Percentiles rank a stretch among this genome's conserved stretches.
These are phyloP conservation scores for Pyrenochaeta sp. DNA, from an alignment of 2,329 filamentous ascomycete genomes.

Conservation along the genomic window DNA sequence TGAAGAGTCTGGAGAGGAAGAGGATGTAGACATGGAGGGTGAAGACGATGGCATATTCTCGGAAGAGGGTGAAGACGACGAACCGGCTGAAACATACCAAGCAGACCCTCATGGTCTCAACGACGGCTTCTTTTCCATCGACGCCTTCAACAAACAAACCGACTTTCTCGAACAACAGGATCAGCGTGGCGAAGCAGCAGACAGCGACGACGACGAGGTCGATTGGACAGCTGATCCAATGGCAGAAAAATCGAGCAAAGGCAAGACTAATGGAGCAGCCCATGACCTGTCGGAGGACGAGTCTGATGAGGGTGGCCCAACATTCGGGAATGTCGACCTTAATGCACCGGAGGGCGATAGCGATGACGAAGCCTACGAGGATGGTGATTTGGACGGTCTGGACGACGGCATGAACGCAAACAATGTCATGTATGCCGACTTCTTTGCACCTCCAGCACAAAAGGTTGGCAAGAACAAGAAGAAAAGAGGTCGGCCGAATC, in stretches of 20 bases:
- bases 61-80: slow-evolving; percentile 54
- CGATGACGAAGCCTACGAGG: slow-evolving; percentile 68
- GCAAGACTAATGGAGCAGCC: slow-evolving; percentile 31
- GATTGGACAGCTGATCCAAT: slow-evolving; percentile 87
- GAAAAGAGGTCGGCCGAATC: slow-evolving; percentile 62
- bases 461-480: slow-evolving; percentile 69
- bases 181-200: slow-evolving; percentile 75
- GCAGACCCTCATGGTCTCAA: slow-evolving; percentile 86
- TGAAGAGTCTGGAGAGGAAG: slow-evolving; percentile 38
- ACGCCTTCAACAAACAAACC: slow-evolving; percentile 94
- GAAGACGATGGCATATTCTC: slow-evolving; percentile 43
- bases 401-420: slow-evolving; percentile 77
- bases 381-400: slow-evolving; percentile 60
- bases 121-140: slow-evolving; percentile 97
- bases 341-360: slow-evolving; percentile 74
- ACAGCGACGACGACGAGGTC: slow-evolving; percentile 78
- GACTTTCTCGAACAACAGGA: slow-evolving; percentile 90
- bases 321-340: slow-evolving; percentile 80
- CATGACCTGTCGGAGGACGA: slow-evolving; percentile 61
- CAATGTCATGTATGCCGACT: slow-evolving; percentile 88
- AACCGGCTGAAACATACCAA: slow-evolving; percentile 64
- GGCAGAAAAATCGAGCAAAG: slow-evolving; percentile 42
- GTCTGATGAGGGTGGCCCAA: slow-evolving; percentile 78
- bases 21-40: slow-evolving; percentile 42
- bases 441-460: slow-evolving; percentile 84